A percentile compares a stretch with the other conserved stretches of the same genome.
Evolutionary conservation across 495 filamentous ascomycete genomes (phyloP).

Genomic region (Schizothecium vesticola): DNA sequence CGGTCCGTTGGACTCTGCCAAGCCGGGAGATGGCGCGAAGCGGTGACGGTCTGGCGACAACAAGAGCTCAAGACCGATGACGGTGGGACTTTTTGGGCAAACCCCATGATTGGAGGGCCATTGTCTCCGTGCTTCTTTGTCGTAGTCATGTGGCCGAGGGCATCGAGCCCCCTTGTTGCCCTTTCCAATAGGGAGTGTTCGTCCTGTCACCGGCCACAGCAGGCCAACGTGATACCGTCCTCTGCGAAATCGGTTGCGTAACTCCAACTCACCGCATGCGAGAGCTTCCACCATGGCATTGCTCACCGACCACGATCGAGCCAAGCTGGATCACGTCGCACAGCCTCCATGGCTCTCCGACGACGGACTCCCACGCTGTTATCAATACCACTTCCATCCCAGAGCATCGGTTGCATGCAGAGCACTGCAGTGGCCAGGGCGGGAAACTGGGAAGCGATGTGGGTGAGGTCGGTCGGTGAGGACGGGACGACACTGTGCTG

Average conservation of each 20-base stretch:
- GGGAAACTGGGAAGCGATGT: slow-evolving; percentile 4
- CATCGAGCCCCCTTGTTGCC: neutral
- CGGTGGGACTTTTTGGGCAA: neutral
- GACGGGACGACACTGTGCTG: neutral
- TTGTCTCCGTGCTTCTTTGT: neutral
- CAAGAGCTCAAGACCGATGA: neutral
- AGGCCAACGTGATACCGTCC: slow-evolving; percentile 16
- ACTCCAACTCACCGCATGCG: slow-evolving; percentile 5
- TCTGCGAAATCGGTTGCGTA: slow-evolving; percentile 23
- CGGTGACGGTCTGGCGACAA: neutral
- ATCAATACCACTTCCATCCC: neutral
- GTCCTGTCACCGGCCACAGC: slow-evolving; percentile 13
- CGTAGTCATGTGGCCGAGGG: slow-evolving; percentile 5
- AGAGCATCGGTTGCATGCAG: neutral
- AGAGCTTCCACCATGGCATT: neutral
- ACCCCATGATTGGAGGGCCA: neutral
- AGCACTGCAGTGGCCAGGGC: neutral
- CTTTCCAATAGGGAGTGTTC: slow-evolving; percentile 16
- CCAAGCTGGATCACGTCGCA: neutral
- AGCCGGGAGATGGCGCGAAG: slow-evolving; percentile 1
- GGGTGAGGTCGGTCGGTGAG: neutral
- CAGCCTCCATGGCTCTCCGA: slow-evolving; percentile 6
- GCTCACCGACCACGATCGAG: neutral
- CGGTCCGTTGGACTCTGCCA: slow-evolving; percentile 2
- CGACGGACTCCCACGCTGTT: slow-evolving; percentile 8